These are phyloP conservation scores for Taiozyma sp. DNA, from an alignment of 1,139 yeast species.

Conservation along the genomic window DNA sequence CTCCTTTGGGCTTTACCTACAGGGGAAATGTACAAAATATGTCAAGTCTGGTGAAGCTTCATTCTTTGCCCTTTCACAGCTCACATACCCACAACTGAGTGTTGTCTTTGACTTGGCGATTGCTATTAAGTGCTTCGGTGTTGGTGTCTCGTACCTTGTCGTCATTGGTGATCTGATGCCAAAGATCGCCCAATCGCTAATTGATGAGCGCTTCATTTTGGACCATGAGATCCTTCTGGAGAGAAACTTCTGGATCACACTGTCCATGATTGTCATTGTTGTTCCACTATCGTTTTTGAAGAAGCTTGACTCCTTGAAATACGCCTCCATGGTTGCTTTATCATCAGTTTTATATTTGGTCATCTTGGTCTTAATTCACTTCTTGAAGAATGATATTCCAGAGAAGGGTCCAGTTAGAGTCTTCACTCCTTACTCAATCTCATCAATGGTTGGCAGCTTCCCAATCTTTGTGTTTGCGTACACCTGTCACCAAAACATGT, in stretches of 20 bases:
- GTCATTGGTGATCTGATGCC: slow-evolving; percentile 79
- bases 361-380: slow-evolving; percentile 56
- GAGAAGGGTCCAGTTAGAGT: slow-evolving; percentile 35
- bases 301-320: slow-evolving; percentile 60
- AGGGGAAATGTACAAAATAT: slow-evolving; percentile 58
- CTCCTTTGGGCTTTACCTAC: slow-evolving; percentile 68
- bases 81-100: slow-evolving; percentile 77
- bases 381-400: slow-evolving; percentile 34
- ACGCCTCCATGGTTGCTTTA: slow-evolving; percentile 64
- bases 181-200: slow-evolving; percentile 47
- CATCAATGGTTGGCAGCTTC: slow-evolving; percentile 42
- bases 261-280: slow-evolving; percentile 51
- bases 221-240: slow-evolving; percentile 29
- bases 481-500: slow-evolving; percentile 79
- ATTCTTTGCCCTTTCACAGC: slow-evolving; percentile 71
- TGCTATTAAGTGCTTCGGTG: slow-evolving; percentile 86
- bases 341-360: slow-evolving; percentile 64
- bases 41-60: slow-evolving; percentile 66
- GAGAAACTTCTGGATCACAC: slow-evolving; percentile 60
- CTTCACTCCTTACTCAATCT: slow-evolving; percentile 30
- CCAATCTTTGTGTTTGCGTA: slow-evolving; percentile 77
- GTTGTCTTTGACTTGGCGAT: slow-evolving; percentile 86
- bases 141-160: slow-evolving; percentile 67
- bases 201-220: slow-evolving; percentile 15
- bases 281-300: slow-evolving; percentile 59